These are phyloP conservation scores for Dendrothele bispora DNA, from an alignment of 768 basidiomycete genomes.

Conservation along the genomic window DNA sequence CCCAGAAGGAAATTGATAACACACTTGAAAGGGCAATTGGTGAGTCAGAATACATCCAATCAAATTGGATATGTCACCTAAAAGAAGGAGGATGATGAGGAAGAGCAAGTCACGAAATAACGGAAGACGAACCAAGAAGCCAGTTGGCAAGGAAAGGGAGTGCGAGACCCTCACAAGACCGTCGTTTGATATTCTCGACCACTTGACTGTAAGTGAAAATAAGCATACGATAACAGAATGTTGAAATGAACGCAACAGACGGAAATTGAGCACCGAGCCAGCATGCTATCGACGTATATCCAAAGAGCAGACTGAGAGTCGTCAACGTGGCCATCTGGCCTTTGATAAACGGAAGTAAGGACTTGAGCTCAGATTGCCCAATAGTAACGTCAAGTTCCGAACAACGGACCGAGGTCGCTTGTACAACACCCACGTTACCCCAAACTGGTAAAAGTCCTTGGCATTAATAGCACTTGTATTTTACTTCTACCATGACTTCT, in stretches of 20 bases:
- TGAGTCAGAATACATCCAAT: constrained; percentile 89
- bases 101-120: constrained; percentile 5
- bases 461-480: too few relatives aligned
- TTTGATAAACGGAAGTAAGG: too few relatives aligned
- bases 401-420: too few relatives aligned
- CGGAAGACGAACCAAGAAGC: constrained; percentile 68
- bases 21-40: constrained; percentile 93
- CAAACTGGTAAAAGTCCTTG: too few relatives aligned
- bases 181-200: constrained; percentile 68
- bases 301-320: constrained; percentile 61
- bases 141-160: constrained; percentile 93
- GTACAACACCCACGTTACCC: too few relatives aligned
- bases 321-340: constrained; percentile 10
- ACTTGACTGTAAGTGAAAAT: constrained; percentile 63
- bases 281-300: constrained; percentile 69
- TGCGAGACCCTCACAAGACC: constrained; percentile 88
- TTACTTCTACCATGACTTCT: too few relatives aligned
- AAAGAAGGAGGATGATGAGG: not conserved
- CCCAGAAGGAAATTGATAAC: constrained; percentile 19
- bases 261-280: constrained; percentile 91
- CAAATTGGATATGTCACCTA: constrained; percentile 92
- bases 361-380: too few relatives aligned
- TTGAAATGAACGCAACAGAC: constrained; percentile 44
- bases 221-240: constrained; percentile 3
- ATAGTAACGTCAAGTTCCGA: too few relatives aligned